These are phyloP conservation scores for Calonectria multiphialidica DNA, from an alignment of 2,329 filamentous ascomycete species.

Conservation along the genomic window DNA sequence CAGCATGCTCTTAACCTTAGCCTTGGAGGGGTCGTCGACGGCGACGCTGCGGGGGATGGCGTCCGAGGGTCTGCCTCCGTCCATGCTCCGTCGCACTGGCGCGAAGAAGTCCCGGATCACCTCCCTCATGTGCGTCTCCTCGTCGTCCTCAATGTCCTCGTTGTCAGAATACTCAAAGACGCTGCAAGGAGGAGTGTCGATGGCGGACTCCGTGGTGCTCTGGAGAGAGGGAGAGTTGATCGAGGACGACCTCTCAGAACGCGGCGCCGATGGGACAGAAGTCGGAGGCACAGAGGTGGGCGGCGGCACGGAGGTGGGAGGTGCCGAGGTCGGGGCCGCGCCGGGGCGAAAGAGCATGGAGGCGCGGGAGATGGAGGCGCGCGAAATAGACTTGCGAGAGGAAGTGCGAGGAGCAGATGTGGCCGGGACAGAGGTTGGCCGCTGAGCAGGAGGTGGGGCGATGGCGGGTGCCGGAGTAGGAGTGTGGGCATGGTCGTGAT, in stretches of 20 bases:
- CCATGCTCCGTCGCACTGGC: constrained; percentile 33
- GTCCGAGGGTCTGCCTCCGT: constrained; percentile 24
- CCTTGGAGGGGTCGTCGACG: constrained; percentile 1
- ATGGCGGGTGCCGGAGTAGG: background rate
- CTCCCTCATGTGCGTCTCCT: constrained; percentile 35
- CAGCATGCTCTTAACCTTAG: background rate
- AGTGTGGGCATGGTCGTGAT: background rate
- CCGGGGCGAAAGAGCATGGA: background rate
- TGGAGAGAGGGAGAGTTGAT: constrained; percentile 28
- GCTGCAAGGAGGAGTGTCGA: constrained; percentile 39
- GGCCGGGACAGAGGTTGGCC: background rate
- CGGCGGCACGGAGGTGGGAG: background rate
- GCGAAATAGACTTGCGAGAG: background rate
- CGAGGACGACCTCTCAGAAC: constrained; percentile 33
- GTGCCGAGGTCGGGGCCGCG: background rate
- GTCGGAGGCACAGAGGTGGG: background rate
- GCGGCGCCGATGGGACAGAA: constrained; percentile 2
- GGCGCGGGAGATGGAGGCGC: background rate
- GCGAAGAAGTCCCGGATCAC: constrained; percentile 38
- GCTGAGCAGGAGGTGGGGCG: background rate
- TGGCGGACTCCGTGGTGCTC: constrained; percentile 21
- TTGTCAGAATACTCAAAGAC: constrained; percentile 51
- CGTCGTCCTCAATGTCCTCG: constrained; percentile 27
- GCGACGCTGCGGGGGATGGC: background rate
- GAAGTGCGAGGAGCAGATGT: background rate